These are phyloP conservation scores for Adiantum capillusveneris DNA, from an alignment of 75 land plant genomes.

Conservation along the genomic window DNA sequence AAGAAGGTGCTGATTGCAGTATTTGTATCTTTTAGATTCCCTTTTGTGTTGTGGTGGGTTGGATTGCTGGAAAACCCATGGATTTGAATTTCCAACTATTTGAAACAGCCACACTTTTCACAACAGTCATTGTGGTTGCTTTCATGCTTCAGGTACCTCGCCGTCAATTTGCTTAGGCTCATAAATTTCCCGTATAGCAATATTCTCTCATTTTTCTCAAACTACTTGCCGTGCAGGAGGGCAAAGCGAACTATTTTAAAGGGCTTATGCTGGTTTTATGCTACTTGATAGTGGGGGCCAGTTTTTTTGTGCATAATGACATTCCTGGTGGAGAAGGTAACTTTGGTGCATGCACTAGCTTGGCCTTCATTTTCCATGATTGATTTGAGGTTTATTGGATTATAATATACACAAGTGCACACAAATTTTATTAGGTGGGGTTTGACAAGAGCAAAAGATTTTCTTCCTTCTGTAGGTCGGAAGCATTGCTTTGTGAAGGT, in stretches of 20 bases:
- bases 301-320: constrained; percentile 68
- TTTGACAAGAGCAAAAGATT: not conserved
- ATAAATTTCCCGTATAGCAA: not conserved
- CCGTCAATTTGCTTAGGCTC: not conserved
- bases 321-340: not conserved
- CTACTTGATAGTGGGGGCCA: constrained; percentile 73
- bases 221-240: constrained; percentile 63
- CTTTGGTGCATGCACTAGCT: not conserved
- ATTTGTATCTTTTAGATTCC: constrained; percentile 66
- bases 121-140: constrained; percentile 91
- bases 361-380: not conserved
- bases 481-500: not conserved
- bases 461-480: not conserved
- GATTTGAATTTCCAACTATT: constrained; percentile 91
- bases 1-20: not conserved
- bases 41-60: constrained; percentile 88
- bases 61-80: constrained; percentile 79
- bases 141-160: constrained; percentile 91
- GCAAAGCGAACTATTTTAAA: constrained; percentile 69
- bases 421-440: not conserved
- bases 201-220: too few species aligned
- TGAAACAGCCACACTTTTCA: constrained; percentile 93
- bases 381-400: not conserved
- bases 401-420: not conserved
- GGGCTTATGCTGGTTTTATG: constrained; percentile 69